Conservation (phyloP, 352 stramenopile genomes). For the Pythium rishiriense region DNA sequence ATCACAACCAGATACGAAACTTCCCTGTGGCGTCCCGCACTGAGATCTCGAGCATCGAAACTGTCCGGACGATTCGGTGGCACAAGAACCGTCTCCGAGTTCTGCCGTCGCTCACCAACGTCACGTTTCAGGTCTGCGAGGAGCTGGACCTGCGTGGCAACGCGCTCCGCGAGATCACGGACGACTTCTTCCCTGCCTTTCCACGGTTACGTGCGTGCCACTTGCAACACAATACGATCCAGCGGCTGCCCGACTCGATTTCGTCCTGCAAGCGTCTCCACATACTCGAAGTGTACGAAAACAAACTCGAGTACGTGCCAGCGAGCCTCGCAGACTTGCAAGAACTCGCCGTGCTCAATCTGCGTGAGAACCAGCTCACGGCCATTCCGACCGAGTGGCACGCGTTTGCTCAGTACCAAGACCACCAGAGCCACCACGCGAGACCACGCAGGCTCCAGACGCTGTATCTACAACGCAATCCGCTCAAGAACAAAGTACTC, state of each 20-base stretch:
- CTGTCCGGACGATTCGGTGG: constrained; percentile 23
- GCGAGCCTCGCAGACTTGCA: constrained; percentile 30
- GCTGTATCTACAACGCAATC: constrained; percentile 51
- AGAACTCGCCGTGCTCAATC: constrained; percentile 42
- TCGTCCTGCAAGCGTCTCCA: constrained; percentile 32
- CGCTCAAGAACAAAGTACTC: constrained; percentile 35
- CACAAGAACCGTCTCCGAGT: constrained; percentile 20
- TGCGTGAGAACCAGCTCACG: constrained; percentile 46
- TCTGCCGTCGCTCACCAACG: constrained; percentile 19
- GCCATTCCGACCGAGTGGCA: constrained; percentile 52
- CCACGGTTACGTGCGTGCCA: constrained; percentile 38
- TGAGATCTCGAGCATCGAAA: background rate
- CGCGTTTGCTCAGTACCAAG: constrained; percentile 33
- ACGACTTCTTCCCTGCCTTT: constrained; percentile 41
- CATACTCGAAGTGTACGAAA: constrained; percentile 53
- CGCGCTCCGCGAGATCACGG: constrained; percentile 38
- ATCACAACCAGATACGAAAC: constrained; percentile 43
- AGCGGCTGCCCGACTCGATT: constrained; percentile 37
- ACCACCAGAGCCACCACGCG: background rate
- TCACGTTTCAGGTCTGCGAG: constrained; percentile 35
- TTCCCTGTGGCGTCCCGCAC: constrained; percentile 21
- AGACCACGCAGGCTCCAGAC: constrained; percentile 36
- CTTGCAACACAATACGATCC: constrained; percentile 46
- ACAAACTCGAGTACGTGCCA: constrained; percentile 39
- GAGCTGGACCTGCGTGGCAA: constrained; percentile 55